Evolutionary conservation across 2,329 filamentous ascomycete species (phyloP).

Genomic region (Arthrobotrys musiformis): DNA sequence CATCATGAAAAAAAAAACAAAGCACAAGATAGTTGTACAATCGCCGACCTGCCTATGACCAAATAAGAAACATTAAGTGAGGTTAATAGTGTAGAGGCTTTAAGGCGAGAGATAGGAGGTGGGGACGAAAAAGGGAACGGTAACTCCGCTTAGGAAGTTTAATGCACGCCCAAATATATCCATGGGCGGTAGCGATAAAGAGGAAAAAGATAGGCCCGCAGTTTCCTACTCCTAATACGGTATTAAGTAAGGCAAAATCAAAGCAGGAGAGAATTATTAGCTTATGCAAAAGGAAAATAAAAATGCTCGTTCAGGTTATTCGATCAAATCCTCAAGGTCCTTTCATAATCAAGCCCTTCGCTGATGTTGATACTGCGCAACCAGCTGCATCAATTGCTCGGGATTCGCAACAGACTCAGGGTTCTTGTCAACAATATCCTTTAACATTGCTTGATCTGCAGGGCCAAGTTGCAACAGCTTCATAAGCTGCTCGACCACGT

Average conservation of each 20-base stretch:
- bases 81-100: neutral
- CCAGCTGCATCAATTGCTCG: conserved; percentile 36
- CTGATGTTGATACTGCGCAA: conserved; percentile 29
- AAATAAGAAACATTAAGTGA: conserved; percentile 7
- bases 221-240: neutral
- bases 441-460: conserved; percentile 40
- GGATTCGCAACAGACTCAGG: conserved; percentile 37
- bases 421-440: conserved; percentile 44
- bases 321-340: neutral
- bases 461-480: conserved; percentile 19
- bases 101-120: neutral
- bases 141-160: conserved; percentile 1
- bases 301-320: neutral
- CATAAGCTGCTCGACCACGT: conserved; percentile 31
- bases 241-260: neutral
- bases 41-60: conserved; percentile 8
- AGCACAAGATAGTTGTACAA: conserved; percentile 12
- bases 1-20: neutral
- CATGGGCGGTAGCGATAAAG: neutral
- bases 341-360: neutral
- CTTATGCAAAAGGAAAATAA: neutral
- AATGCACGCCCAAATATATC: neutral
- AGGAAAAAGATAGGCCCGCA: neutral
- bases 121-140: too few species aligned
- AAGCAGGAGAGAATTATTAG: neutral